Base-by-base conservation (phyloP, 345 rosid species). In the Lumnitzera racemosa region DNA sequence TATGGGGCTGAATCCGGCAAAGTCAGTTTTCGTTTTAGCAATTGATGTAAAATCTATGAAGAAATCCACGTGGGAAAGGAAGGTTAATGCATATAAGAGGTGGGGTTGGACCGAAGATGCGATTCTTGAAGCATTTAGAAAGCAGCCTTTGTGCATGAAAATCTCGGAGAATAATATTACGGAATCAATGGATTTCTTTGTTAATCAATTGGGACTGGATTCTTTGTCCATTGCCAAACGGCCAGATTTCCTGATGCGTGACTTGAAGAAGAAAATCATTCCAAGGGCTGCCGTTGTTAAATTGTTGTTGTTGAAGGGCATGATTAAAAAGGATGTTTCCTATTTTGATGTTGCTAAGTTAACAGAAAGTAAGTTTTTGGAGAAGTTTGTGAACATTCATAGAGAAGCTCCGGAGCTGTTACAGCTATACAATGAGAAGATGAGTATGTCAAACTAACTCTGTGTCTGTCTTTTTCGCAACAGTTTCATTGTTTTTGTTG, bases 101-200 rank as follows among this genome's bases (percentile, higher is more conserved):
- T 67, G 55, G 63, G 74, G 72, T 14, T 74, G 69, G 78, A 66
- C 74, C 9, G 78, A 70, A 53, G 50, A 25, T n/a, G 64, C 62
- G n/a, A 70, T 74, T 17, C 10, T 5, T 2, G 59, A 56, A 2
- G 78, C 78, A 7, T 70, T 74, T 53, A 63, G 50, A 67, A 13
- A 3, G 11, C 69, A 74, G 11, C 72, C 78, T 1, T 13, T 58
- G 3, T 9, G 64, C 5, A 59, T 74, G 69, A 14, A 24, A n/a
- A 13, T 27, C 15, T 70, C 78, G 0, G 58, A 29, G 16, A 56
- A 61, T 51, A 74, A 74, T 59, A 70, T 74, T 7, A 46, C 12
- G 58, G 46, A 25, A 12, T 17, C 64, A 16, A 70, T 74, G 78
- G 64, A 70, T 47, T 70, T 66, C 50, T 65, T 51, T 14, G 51